Evolutionary conservation across 2,329 filamentous ascomycete genomes (phyloP), one percentile per base, ranked within the genome.

Genomic region (Periconia sp.): DNA sequence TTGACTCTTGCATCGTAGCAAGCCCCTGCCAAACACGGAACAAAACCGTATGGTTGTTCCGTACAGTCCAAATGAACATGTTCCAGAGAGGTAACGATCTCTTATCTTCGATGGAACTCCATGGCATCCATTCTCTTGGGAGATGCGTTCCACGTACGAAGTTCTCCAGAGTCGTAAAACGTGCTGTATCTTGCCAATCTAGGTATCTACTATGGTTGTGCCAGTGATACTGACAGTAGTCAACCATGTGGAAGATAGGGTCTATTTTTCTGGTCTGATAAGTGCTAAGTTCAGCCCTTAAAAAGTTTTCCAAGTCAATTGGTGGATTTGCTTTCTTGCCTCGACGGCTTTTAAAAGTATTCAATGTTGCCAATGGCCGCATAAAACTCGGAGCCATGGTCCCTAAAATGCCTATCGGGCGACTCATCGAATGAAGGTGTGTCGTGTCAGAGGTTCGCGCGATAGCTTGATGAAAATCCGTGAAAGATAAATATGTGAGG

Each of bases 141-240:
- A 55, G 30, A 47, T 56, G 49, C 30, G 48, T 53, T 55, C 53
- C 50, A 20, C 33, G 41, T 50, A 59, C 37, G 45, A 61, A 53
- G 27, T 57, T 55, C 45, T 59, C 41, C 41, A 61, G 15, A 14
- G 20, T 44, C 19, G 41, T 31, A 41, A 54, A 49, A 41, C 45
- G 33, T 46, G 42, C 33, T 53, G 27, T 18, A 49, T 60, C 53
- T 41, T 61, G 41, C 53, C 41, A 30, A 44, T 45, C 49, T 10
- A 58, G 45, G 41, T 59, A 58, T 27, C 52, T 56, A 50, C 45
- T 51, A 37, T 61, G 59, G 17, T 14, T 45, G 48, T 59, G 44
- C 59, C 59, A 61, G 50, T 61, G 47, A 23, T 15, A 45, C 35
- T 61, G 59, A 44, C 57, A 61, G 45, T 61, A 61, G 35, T 56